These are phyloP conservation scores for Spathaspora sp. DNA, from an alignment of 805 yeast genomes.

Conservation along the genomic window DNA sequence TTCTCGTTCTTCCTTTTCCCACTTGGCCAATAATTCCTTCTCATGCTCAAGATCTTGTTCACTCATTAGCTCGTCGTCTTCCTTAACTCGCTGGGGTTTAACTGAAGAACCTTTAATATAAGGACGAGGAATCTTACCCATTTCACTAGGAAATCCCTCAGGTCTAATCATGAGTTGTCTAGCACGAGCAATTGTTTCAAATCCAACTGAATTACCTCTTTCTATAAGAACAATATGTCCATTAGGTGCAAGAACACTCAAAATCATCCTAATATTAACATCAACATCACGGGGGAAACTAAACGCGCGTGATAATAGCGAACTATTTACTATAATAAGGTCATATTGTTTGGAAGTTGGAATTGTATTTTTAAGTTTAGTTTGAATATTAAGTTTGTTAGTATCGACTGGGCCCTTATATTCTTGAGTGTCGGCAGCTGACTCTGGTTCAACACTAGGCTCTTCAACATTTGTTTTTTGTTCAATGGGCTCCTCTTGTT, in stretches of 20 bases:
- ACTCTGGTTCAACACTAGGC: background rate
- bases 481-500: constrained; percentile 10
- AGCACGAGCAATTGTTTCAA: constrained; percentile 85
- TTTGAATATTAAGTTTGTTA: constrained; percentile 48
- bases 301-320: constrained; percentile 56
- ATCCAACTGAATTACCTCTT: constrained; percentile 86
- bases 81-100: constrained; percentile 36
- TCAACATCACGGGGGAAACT: constrained; percentile 75
- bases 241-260: constrained; percentile 64
- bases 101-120: constrained; percentile 50
- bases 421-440: constrained; percentile 11
- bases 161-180: constrained; percentile 90
- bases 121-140: constrained; percentile 67
- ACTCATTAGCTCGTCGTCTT: constrained; percentile 32
- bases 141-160: constrained; percentile 52
- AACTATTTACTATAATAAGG: constrained; percentile 79
- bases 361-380: constrained; percentile 51
- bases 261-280: constrained; percentile 52
- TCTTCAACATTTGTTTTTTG: constrained; percentile 7
- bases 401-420: constrained; percentile 51
- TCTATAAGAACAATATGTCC: constrained; percentile 81
- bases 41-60: constrained; percentile 33
- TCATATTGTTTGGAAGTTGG: constrained; percentile 64
- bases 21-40: constrained; percentile 22
- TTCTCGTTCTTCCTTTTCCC: constrained; percentile 19